A percentile compares a stretch with the other conserved stretches of the same genome.
Conservation (phyloP, 768 basidiomycete genomes). For the Termitomyces sp. region DNA sequence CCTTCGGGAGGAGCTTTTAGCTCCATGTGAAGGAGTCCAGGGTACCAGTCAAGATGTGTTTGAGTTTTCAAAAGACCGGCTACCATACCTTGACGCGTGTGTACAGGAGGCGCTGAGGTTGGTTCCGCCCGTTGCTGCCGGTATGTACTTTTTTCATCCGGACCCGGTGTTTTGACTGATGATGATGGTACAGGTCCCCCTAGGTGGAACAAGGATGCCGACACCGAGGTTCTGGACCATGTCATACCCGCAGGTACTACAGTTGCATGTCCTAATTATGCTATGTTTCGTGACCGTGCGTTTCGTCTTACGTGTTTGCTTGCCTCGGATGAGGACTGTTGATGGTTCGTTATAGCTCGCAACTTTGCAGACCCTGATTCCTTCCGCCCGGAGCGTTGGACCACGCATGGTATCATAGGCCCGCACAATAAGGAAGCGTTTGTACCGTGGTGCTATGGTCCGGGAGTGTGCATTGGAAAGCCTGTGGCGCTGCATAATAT, state of each 20-base stretch:
- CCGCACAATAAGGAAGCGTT: constrained; percentile 12
- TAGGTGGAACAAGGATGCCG: constrained; percentile 3
- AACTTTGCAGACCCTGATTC: too few relatives aligned
- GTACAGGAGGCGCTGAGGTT: neutral
- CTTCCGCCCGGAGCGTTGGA: neutral
- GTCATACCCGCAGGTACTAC: neutral
- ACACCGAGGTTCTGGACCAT: too few relatives aligned
- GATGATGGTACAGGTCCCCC: neutral
- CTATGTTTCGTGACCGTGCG: constrained; percentile 10
- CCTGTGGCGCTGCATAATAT: constrained; percentile 16
- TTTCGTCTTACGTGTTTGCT: too few relatives aligned
- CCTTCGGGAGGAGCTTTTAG: constrained; percentile 3
- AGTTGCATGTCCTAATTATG: constrained; percentile 12
- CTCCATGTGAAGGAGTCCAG: constrained; percentile 1
- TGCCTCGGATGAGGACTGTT: neutral
- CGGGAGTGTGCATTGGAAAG: too few relatives aligned
- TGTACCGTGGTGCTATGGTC: constrained; percentile 14
- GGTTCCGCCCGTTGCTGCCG: constrained; percentile 16
- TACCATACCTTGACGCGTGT: constrained; percentile 7
- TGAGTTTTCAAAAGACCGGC: neutral
- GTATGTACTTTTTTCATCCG: neutral
- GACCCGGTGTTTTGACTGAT: neutral
- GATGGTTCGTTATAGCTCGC: neutral
- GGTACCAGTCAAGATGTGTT: neutral
- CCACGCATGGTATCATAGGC: neutral